Percentiles rank a stretch among this genome's conserved stretches.
phyloP scores from a whole-genome alignment of 176 grass and related monocot genomes.

The Triticum turgidum region DNA sequence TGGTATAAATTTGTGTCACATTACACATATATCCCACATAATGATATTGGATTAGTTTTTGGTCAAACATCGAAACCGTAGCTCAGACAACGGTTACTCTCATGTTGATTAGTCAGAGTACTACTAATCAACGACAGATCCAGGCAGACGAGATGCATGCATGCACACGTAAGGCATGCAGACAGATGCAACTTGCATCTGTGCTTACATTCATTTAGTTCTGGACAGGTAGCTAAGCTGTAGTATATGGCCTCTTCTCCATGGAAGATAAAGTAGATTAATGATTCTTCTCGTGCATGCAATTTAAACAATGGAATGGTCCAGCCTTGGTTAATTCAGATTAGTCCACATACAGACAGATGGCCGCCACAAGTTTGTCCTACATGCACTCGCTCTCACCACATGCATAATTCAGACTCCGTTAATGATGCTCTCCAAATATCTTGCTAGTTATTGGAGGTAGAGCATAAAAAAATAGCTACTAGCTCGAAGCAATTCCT shows the following conservation, averaged over 20 bases:
- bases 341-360: slow-evolving; percentile 16
- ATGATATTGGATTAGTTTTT: background rate
- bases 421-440: background rate
- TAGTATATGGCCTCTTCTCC: slow-evolving; percentile 3
- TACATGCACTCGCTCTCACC: background rate
- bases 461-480: background rate
- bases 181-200: background rate
- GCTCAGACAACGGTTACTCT: background rate
- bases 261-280: background rate
- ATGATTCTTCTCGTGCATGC: slow-evolving; percentile 21
- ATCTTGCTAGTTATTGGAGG: background rate
- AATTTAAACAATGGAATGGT: background rate
- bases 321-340: background rate
- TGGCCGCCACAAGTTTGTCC: slow-evolving; percentile 51
- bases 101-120: background rate
- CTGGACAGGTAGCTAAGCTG: background rate
- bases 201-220: background rate
- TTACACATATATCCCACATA: background rate
- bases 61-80: background rate
- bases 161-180: slow-evolving; percentile 6
- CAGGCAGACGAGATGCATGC: background rate
- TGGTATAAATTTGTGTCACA: background rate
- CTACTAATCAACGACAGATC: slow-evolving; percentile 11
- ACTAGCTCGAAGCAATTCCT: background rate
- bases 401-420: slow-evolving; percentile 24